Percentiles rank a stretch among this genome's conserved stretches.
Evolutionary conservation across 192 early-diverging fungal genomes (phyloP).

Genomic region (Podila clonocystis): DNA sequence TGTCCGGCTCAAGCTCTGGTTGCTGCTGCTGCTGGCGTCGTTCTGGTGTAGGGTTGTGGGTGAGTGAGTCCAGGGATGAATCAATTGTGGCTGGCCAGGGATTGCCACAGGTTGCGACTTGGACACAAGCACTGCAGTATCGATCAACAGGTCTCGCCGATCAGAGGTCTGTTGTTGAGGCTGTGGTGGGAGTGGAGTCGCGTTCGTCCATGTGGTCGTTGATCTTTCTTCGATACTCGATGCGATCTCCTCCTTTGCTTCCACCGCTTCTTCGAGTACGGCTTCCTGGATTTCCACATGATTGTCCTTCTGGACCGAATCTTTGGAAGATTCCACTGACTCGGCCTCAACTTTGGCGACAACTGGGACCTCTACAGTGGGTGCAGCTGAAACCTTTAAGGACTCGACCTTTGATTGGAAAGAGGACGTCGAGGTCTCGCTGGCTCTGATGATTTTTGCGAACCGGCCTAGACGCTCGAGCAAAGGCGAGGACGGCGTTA

Average conservation of each 20-base stretch:
- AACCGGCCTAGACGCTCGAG: constrained; percentile 26
- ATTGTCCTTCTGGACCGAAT: too few relatives aligned
- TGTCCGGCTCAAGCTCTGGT: constrained; percentile 3
- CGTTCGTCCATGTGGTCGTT: constrained; percentile 1
- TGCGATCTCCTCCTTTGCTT: too few relatives aligned
- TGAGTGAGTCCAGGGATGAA: constrained; percentile 7
- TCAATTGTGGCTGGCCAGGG: neutral
- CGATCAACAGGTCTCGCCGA: neutral
- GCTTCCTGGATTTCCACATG: too few relatives aligned
- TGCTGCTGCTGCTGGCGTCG: constrained; percentile 11
- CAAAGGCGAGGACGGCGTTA: constrained; percentile 9
- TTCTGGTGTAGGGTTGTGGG: constrained; percentile 32
- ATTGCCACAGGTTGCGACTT: neutral
- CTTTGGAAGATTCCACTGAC: too few relatives aligned
- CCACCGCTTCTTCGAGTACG: too few relatives aligned
- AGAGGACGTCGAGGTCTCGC: constrained; percentile 28
- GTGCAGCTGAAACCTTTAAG: neutral
- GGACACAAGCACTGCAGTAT: neutral
- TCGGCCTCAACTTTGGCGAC: too few relatives aligned
- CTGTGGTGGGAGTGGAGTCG: neutral
- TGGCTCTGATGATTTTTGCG: constrained; percentile 29
- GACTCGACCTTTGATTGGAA: constrained; percentile 26
- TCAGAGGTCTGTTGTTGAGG: neutral
- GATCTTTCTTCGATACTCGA: neutral
- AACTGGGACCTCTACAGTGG: neutral